A percentile compares a stretch with the other conserved stretches of the same genome.
Evolutionary conservation across 768 basidiomycete genomes (phyloP).

Genomic region (Hygrophorus russula): DNA sequence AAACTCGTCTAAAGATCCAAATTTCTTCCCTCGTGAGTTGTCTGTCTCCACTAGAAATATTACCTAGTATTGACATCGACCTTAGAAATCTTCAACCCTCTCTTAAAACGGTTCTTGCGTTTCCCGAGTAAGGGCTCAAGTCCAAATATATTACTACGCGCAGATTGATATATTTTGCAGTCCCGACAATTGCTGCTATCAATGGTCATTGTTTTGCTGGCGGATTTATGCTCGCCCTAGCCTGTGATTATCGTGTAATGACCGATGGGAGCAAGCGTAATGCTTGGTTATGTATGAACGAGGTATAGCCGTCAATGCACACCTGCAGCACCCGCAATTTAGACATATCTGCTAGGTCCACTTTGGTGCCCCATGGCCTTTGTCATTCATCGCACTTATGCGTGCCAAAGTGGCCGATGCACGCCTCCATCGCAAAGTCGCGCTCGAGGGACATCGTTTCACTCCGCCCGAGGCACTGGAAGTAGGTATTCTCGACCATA

Average conservation of each 20-base stretch:
- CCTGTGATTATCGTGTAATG: conserved; percentile 87
- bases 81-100: conserved; percentile 63
- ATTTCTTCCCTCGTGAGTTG: conserved; percentile 56
- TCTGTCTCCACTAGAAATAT: conserved; percentile 2
- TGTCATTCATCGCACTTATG: conserved; percentile 54
- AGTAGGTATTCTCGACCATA: conserved; percentile 57
- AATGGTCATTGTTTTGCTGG: conserved; percentile 85
- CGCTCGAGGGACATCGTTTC: conserved; percentile 73
- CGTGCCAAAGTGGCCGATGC: conserved; percentile 54
- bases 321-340: neutral
- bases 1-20: conserved; percentile 36
- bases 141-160: neutral
- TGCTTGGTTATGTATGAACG: conserved; percentile 91
- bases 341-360: conserved; percentile 39
- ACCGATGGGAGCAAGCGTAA: conserved; percentile 66
- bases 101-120: conserved; percentile 54
- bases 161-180: conserved; percentile 23
- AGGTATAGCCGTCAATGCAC: conserved; percentile 34
- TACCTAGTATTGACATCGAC: conserved; percentile 6
- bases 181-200: conserved; percentile 69
- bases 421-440: conserved; percentile 54
- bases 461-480: conserved; percentile 58
- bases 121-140: conserved; percentile 55
- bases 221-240: conserved; percentile 67
- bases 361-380: conserved; percentile 76